These are phyloP conservation scores for Mrakia gelida DNA, from an alignment of 768 basidiomycete genomes.

Conservation along the genomic window DNA sequence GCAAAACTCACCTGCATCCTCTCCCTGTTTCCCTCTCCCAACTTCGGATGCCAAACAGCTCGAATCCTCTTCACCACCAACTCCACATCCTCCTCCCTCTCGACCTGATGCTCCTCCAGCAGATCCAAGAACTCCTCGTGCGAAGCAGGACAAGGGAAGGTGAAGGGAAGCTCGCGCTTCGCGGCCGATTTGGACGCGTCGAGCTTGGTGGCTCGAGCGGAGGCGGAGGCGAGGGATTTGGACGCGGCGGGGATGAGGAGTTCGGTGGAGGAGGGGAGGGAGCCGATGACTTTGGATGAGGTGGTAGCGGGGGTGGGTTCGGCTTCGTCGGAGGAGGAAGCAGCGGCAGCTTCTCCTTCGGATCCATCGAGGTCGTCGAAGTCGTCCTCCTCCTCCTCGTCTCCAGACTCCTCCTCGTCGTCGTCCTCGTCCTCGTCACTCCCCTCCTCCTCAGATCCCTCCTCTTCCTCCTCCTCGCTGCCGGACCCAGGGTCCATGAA, in stretches of 20 bases:
- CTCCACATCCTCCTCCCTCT: conserved; percentile 61
- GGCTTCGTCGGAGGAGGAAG: conserved; percentile 40
- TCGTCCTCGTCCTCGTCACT: conserved; percentile 31
- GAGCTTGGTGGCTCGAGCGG: conserved; percentile 31
- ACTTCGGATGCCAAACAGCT: conserved; percentile 82
- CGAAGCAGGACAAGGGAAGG: conserved; percentile 77
- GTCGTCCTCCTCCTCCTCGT: conserved; percentile 48
- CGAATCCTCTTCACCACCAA: conserved; percentile 85
- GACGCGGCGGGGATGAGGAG: conserved; percentile 28
- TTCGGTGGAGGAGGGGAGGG: conserved; percentile 6
- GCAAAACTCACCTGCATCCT: conserved; percentile 72
- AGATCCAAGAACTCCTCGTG: conserved; percentile 90
- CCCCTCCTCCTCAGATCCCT: conserved; percentile 39
- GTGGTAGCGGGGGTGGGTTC: conserved; percentile 11
- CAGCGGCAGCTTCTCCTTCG: conserved; percentile 39
- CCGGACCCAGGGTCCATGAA: conserved; percentile 18
- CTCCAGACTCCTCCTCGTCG: conserved; percentile 32
- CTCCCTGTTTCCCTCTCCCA: conserved; percentile 84
- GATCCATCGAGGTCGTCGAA: conserved; percentile 41
- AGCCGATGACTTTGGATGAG: neutral
- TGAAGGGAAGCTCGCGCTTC: conserved; percentile 74
- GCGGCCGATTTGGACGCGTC: conserved; percentile 35
- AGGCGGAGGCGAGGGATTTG: conserved; percentile 32
- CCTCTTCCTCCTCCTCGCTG: conserved; percentile 40
- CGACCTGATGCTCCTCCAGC: conserved; percentile 56